Conservation (phyloP, 1,284 basidiomycete genomes). For the Stygiomarasmius scandens region DNA sequence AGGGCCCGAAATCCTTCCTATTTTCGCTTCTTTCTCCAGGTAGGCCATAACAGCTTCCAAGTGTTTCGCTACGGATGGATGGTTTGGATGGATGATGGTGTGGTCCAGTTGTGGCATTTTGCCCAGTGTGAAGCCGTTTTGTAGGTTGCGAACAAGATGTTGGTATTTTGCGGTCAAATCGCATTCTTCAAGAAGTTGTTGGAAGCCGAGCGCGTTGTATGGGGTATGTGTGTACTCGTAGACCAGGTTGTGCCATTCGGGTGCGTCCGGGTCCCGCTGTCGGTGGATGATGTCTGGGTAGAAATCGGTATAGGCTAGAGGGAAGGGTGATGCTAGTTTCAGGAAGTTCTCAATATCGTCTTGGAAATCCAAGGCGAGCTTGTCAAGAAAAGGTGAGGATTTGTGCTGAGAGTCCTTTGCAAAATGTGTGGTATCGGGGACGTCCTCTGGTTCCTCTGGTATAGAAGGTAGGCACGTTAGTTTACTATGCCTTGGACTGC, state of each 20-base stretch:
- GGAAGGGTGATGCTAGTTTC: neutral
- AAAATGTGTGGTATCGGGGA: neutral
- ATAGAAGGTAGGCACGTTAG: too few species aligned
- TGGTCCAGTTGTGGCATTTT: slow-evolving; percentile 24
- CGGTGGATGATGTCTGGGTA: neutral
- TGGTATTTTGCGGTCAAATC: neutral
- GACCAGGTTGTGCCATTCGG: neutral
- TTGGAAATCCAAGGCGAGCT: too few species aligned
- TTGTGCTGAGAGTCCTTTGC: neutral
- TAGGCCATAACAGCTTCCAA: slow-evolving; percentile 7
- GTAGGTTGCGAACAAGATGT: neutral
- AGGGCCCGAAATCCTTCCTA: slow-evolving; percentile 15
- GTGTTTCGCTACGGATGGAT: slow-evolving; percentile 19
- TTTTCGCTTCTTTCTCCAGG: slow-evolving; percentile 4
- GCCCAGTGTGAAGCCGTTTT: slow-evolving; percentile 34
- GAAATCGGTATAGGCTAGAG: slow-evolving; percentile 5
- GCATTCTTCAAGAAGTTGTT: neutral
- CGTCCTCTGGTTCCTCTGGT: too few species aligned
- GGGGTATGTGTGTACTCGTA: slow-evolving; percentile 1
- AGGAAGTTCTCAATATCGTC: neutral
- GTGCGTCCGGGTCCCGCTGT: neutral
- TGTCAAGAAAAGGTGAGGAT: neutral
- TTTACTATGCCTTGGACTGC: too few species aligned
- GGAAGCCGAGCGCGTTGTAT: slow-evolving; percentile 6
- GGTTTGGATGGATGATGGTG: slow-evolving; percentile 26